Evolutionary conservation across 495 filamentous ascomycete genomes (phyloP).

Genomic region (Pseudoneurospora amorphoporcata): DNA sequence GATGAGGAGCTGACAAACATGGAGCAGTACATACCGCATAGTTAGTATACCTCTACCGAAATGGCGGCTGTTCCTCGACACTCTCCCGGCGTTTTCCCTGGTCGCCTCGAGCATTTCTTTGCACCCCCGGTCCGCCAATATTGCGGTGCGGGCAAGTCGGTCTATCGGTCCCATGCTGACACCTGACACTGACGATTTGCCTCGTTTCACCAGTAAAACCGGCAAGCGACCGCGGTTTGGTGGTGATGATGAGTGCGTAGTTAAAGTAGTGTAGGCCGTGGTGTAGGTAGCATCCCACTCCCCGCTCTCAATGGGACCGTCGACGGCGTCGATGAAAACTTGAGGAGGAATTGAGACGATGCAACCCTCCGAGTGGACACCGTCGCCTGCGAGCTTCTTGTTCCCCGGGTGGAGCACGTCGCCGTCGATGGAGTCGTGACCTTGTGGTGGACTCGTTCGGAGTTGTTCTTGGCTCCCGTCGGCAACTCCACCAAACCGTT

Average conservation of each 20-base stretch:
- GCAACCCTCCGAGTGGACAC: not conserved
- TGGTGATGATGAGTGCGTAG: not conserved
- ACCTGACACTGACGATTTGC: not conserved
- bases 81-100: not conserved
- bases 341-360: not conserved
- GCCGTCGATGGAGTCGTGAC: not conserved
- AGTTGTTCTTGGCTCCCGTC: not conserved
- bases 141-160: not conserved
- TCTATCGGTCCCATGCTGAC: not conserved
- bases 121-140: not conserved
- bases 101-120: not conserved
- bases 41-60: not conserved
- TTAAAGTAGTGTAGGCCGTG: not conserved
- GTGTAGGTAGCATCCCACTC: not conserved
- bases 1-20: not conserved
- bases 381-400: not conserved
- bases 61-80: not conserved
- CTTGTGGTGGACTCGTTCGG: not conserved
- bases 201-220: not conserved
- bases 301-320: not conserved
- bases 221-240: not conserved
- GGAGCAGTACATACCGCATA: not conserved
- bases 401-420: not conserved
- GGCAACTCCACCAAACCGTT: not conserved
- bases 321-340: not conserved